Percentiles rank a stretch among this genome's conserved stretches.
Conservation (phyloP, 306 rosid species). For the Abrus precatorius region DNA sequence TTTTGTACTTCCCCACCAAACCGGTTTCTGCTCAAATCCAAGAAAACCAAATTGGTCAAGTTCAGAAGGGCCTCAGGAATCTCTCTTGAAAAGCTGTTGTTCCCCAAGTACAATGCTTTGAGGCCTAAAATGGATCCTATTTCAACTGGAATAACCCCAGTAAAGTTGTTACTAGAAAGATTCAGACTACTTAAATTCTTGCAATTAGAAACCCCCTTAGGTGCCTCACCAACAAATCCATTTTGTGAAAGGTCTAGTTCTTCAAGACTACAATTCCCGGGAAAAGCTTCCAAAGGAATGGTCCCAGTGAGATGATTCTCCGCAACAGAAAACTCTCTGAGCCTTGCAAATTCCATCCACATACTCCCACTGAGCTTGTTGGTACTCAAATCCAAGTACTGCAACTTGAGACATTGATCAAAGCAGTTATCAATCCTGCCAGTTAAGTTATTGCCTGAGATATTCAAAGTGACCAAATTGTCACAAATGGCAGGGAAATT, state of each 20-base stretch:
- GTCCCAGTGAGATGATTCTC: constrained; percentile 72
- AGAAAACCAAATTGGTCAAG: constrained; percentile 68
- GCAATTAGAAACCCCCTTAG: constrained; percentile 71
- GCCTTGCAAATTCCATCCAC: constrained; percentile 72
- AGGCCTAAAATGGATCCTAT: constrained; percentile 70
- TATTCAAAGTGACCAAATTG: constrained; percentile 63
- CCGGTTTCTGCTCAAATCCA: constrained; percentile 85
- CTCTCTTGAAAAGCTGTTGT: constrained; percentile 70
- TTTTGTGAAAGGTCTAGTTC: constrained; percentile 79
- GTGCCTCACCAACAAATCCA: constrained; percentile 61
- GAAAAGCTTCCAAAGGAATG: constrained; percentile 58
- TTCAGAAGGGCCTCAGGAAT: constrained; percentile 71
- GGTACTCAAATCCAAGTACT: constrained; percentile 87
- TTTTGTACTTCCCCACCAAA: constrained; percentile 75
- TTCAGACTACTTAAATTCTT: constrained; percentile 59
- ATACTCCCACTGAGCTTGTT: constrained; percentile 70
- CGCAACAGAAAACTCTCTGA: constrained; percentile 68
- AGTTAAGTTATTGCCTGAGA: constrained; percentile 72
- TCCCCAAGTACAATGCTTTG: constrained; percentile 71
- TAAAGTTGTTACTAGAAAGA: constrained; percentile 69
- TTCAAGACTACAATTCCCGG: constrained; percentile 60
- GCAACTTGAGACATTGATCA: constrained; percentile 70
- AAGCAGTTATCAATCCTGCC: constrained; percentile 66
- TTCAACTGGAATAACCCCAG: constrained; percentile 74
- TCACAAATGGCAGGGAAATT: constrained; percentile 73